phyloP scores from a whole-genome alignment of 2,329 filamentous ascomycete genomes.

The Calonectria crousiana region DNA sequence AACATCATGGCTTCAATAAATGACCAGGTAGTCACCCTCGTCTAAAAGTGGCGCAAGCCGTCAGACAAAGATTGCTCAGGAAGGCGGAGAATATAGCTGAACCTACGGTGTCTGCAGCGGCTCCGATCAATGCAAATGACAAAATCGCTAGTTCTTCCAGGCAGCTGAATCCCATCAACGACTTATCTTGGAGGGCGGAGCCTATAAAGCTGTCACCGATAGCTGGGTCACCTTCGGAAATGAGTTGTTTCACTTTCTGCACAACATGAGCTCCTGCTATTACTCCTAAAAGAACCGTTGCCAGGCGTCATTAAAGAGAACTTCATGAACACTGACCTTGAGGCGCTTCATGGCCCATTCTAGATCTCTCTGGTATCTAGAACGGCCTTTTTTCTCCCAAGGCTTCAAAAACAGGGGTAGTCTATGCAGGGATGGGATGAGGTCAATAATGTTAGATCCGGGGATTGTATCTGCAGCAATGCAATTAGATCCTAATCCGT shows the following conservation, averaged over 20 bases:
- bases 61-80: not conserved
- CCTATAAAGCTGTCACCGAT: not conserved
- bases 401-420: not conserved
- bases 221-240: not conserved
- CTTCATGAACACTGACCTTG: not conserved
- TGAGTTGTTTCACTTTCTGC: not conserved
- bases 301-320: not conserved
- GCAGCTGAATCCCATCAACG: not conserved
- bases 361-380: not conserved
- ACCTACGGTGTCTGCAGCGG: not conserved
- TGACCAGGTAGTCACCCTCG: not conserved
- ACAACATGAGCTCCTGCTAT: not conserved
- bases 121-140: not conserved
- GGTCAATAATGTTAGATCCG: not conserved
- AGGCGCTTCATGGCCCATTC: not conserved
- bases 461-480: not conserved
- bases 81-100: not conserved
- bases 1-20: not conserved
- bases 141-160: not conserved
- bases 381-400: not conserved
- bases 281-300: not conserved
- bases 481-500: not conserved
- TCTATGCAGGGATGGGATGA: not conserved
- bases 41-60: not conserved
- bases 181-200: not conserved